Evolutionary conservation across 2,329 filamentous ascomycete species (phyloP), one percentile per base, ranked within the genome.

Genomic region (Ceratocystis papillata): DNA sequence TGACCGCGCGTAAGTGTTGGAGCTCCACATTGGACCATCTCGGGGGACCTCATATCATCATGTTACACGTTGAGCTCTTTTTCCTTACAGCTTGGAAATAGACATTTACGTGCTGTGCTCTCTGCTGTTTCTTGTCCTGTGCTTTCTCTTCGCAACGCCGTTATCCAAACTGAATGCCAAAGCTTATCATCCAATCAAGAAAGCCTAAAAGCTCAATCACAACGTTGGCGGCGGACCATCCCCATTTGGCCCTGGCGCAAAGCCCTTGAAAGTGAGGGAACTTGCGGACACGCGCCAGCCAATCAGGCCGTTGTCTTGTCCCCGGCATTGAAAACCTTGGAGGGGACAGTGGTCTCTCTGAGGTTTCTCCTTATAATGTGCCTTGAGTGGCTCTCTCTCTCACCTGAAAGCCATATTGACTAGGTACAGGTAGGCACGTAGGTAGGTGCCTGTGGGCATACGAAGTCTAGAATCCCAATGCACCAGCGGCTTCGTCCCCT

Each of bases 401-500:
- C 55, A 59, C 55, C 55, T 59, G 55, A 59, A 59, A 59, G 55
- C 55, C 55, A 59, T 59, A 59, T 59, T 59, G 55, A n/a, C 55
- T 59, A 28, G 55, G 55, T 30, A 59, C 10, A 53, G 8, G 7
- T 53, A 41, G 10, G 37, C 37, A 15, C 10, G 3, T 15, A 41
- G 37, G 10, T 4, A 41, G 37, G 12, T 41, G 37, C 37, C 37
- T 41, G 37, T 59, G 55, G 20, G 33, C 55, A 59, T 59, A 59
- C 55, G 55, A 59, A 59, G 25, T n/a, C 55, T 59, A 33, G 28
- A 59, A 33, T 59, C 28, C 55, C 55, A 22, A 59, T 59, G 55
- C 55, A 25, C 33, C 28, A 41, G 37, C 37, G 37, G 55, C n/a
- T 59, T 59, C 7, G 55, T 33, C 3, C 55, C 28, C 28, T 59